These are phyloP conservation scores for Neurospora sp. DNA, from an alignment of 495 filamentous ascomycete species.

Conservation along the genomic window DNA sequence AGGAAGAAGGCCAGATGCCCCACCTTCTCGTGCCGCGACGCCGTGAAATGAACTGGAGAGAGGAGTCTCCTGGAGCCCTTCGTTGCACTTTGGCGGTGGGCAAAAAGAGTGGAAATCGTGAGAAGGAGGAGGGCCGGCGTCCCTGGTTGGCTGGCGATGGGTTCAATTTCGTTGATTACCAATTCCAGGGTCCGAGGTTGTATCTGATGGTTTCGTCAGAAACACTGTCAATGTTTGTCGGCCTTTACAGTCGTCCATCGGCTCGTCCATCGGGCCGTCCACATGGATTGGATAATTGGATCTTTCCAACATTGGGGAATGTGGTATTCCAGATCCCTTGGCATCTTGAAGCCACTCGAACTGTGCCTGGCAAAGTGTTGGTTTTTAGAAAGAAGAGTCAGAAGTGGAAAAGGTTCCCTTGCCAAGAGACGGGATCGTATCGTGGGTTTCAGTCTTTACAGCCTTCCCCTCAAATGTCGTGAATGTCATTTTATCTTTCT, in stretches of 20 bases:
- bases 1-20: constrained; percentile 1
- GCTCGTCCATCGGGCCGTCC: neutral
- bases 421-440: neutral
- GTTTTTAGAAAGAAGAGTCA: neutral
- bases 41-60: constrained; percentile 12
- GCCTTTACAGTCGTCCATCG: neutral
- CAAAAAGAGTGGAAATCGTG: neutral
- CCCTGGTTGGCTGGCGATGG: neutral
- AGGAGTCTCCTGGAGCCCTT: neutral
- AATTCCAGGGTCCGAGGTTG: constrained; percentile 19
- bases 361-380: neutral
- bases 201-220: neutral
- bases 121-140: neutral
- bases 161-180: constrained; percentile 13
- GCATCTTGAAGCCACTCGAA: neutral
- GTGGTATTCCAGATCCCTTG: neutral
- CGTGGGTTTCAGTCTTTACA: neutral
- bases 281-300: neutral
- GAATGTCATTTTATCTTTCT: neutral
- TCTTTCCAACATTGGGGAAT: neutral
- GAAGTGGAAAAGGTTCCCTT: neutral
- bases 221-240: neutral
- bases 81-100: neutral
- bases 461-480: neutral
- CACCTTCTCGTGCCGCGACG: constrained; percentile 15